Evolutionary conservation across 2,329 filamentous ascomycete genomes (phyloP).

Genomic region (Penicillium brasilianum): DNA sequence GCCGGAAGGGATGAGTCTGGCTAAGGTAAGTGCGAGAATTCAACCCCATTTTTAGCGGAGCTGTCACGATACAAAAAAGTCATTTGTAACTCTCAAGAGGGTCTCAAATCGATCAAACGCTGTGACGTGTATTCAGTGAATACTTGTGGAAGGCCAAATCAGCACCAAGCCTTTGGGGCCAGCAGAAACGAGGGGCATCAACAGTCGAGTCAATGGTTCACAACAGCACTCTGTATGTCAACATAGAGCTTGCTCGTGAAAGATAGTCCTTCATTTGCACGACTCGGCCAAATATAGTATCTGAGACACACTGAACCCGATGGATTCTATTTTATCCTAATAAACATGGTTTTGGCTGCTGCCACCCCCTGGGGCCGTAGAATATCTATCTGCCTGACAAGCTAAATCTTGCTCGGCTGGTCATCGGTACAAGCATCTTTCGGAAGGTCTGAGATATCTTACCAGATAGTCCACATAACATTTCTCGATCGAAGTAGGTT

Average conservation of each 20-base stretch:
- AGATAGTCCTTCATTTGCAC: too few relatives aligned
- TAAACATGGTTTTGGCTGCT: too few relatives aligned
- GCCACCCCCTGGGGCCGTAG: too few relatives aligned
- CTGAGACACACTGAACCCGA: too few relatives aligned
- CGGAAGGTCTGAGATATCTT: too few relatives aligned
- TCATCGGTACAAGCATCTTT: too few relatives aligned
- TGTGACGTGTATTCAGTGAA: background rate
- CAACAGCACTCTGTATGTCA: background rate
- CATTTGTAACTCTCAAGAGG: background rate
- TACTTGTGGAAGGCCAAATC: background rate
- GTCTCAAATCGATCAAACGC: background rate
- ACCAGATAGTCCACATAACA: too few relatives aligned
- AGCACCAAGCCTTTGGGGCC: background rate
- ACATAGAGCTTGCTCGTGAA: background rate
- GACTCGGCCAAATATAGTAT: too few relatives aligned
- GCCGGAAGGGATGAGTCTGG: slow-evolving; percentile 9
- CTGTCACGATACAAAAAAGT: background rate
- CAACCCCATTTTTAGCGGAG: background rate
- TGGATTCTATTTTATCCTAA: too few relatives aligned
- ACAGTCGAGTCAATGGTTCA: background rate
- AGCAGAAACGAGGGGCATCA: background rate
- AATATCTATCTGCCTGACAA: too few relatives aligned
- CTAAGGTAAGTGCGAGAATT: background rate
- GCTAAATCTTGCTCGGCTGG: too few relatives aligned
- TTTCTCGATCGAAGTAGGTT: too few relatives aligned